Conservation (phyloP, 2,329 filamentous ascomycete species). For the Spiromastix sp. region DNA sequence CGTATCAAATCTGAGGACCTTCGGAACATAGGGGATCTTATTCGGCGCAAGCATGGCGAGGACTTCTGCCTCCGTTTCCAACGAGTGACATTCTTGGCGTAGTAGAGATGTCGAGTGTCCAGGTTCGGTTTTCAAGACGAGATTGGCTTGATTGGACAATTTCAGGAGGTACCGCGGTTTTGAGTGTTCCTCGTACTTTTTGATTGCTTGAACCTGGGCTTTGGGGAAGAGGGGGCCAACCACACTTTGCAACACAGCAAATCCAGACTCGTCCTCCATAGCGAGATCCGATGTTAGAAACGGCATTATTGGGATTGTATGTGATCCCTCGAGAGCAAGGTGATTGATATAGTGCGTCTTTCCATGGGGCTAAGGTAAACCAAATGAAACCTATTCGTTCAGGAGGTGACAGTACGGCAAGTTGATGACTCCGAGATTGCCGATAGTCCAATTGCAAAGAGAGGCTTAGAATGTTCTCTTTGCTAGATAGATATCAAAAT, state of each 20-base stretch:
- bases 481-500: no score
- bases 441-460: not conserved
- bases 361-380: not conserved
- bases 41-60: constrained; percentile 26
- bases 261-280: not conserved
- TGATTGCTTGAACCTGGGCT: constrained; percentile 19
- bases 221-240: constrained; percentile 21
- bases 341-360: no score
- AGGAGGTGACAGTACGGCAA: not conserved
- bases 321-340: no score
- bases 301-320: no score
- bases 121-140: constrained; percentile 29
- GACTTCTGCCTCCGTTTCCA: constrained; percentile 31
- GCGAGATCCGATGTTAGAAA: constrained; percentile 1
- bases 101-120: constrained; percentile 26
- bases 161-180: constrained; percentile 25
- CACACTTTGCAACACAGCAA: constrained; percentile 4
- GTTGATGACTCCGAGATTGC: not conserved
- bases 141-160: constrained; percentile 27
- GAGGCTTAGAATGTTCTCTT: not conserved
- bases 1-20: constrained; percentile 27
- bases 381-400: not conserved
- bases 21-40: constrained; percentile 25
- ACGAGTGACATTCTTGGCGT: constrained; percentile 27
- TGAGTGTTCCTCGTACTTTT: constrained; percentile 20